Conservation (phyloP, 169 alveolate species). For the Eimeria acervulina region DNA sequence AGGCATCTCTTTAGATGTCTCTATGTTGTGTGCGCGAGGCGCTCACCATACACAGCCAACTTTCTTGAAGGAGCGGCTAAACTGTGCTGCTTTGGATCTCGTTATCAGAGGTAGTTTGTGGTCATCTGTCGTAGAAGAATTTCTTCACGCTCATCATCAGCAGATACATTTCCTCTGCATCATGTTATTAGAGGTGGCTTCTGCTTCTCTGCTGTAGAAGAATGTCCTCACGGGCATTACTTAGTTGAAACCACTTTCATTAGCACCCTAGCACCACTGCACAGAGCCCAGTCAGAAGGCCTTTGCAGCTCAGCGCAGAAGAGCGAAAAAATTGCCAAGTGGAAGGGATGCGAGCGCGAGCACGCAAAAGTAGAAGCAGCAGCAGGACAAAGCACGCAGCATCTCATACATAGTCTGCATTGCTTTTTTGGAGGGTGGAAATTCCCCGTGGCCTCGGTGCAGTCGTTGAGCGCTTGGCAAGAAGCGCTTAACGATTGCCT, state of each 20-base stretch:
- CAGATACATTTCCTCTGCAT: neutral
- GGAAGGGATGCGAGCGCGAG: neutral
- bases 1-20: neutral
- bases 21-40: constrained; percentile 8
- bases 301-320: neutral
- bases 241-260: neutral
- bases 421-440: neutral
- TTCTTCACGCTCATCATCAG: too few relatives aligned
- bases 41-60: neutral
- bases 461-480: too few relatives aligned
- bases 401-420: neutral
- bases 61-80: too few relatives aligned
- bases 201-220: neutral
- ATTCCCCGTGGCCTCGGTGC: neutral
- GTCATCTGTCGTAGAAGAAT: too few relatives aligned
- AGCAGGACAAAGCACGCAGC: too few relatives aligned
- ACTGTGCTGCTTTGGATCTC: too few relatives aligned
- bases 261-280: neutral
- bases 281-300: neutral
- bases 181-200: neutral
- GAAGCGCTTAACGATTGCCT: too few relatives aligned
- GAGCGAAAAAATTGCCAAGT: neutral
- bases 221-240: neutral
- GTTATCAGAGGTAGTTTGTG: too few relatives aligned
- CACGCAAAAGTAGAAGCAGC: too few relatives aligned